These are phyloP conservation scores for Cyclocybe aegerita DNA, from an alignment of 768 basidiomycete species.

Conservation along the genomic window DNA sequence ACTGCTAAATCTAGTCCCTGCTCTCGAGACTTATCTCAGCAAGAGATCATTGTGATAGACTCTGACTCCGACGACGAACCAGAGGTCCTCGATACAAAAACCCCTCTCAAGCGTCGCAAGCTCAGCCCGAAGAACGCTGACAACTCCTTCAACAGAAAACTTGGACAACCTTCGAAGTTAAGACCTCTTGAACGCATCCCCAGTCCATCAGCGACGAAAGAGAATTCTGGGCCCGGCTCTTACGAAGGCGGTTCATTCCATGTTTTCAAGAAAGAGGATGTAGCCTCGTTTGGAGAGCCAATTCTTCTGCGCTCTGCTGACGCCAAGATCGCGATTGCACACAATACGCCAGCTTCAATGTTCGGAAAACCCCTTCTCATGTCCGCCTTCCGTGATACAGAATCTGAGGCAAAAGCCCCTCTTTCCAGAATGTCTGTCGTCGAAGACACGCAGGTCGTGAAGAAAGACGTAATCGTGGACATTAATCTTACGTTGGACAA, in stretches of 20 bases:
- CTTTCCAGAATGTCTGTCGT: background rate
- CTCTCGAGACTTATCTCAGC: background rate
- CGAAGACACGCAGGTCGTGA: background rate
- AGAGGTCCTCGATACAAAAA: slow-evolving; percentile 28
- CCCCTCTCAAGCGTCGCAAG: slow-evolving; percentile 19
- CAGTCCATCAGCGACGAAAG: too few relatives aligned
- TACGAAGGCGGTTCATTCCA: too few relatives aligned
- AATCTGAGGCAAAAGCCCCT: background rate
- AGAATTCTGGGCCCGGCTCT: too few relatives aligned
- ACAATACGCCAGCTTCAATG: background rate
- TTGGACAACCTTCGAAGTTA: background rate
- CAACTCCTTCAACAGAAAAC: background rate
- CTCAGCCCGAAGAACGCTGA: slow-evolving; percentile 14
- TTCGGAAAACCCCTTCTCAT: slow-evolving; percentile 9
- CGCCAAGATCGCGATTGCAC: background rate
- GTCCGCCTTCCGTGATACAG: background rate
- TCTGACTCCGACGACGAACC: slow-evolving; percentile 54
- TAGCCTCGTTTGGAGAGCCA: slow-evolving; percentile 17
- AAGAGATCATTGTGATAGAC: slow-evolving; percentile 61
- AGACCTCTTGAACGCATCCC: too few relatives aligned
- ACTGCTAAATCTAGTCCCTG: slow-evolving; percentile 2
- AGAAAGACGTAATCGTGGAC: slow-evolving; percentile 17
- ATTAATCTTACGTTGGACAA: slow-evolving; percentile 36
- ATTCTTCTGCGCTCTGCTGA: slow-evolving; percentile 10
- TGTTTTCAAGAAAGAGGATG: background rate